Base-by-base conservation (phyloP, 306 rosid species). In the Glycyrrhiza uralensis region DNA sequence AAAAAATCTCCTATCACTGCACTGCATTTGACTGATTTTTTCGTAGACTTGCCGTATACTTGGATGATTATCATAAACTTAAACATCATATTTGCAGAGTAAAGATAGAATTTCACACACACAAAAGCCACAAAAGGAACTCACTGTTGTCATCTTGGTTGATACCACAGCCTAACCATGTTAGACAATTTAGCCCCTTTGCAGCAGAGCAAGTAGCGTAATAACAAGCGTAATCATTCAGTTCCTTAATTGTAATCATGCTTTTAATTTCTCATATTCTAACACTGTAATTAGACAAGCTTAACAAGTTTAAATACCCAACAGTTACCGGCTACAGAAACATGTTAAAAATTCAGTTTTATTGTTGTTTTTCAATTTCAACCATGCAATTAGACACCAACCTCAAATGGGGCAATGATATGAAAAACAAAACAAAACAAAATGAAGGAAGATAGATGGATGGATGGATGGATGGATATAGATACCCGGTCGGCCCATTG, bases 401-500 rank as follows among this genome's bases (percentile, higher is more conserved):
- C 23, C 15, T 38, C 20, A 36, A 30, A 24, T 6, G 7, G 1
- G 18, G 5, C 24, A 0, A 19, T 1, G 7, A 15, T 5, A 17
- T 0, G 28, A 23, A 49, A 39, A 50, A 46, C 1, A 7, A 26
- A 32, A 61, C 10, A 44, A 7, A 3, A 7, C 17, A 10, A 19
- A 26, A 5, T 0, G 5, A 0, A 15, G 8, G 3, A 8, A 5
- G 3, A 10, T 15, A 0, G 13, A 19, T 2, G 1, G 14, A 9
- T 18, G 19, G 38, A 13, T 61, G 35, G 19, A n/a, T n/a, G n/a
- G n/a, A n/a, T n/a, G n/a, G n/a, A n/a, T n/a, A n/a, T n/a, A n/a
- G 17, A 24, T 76, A 89, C 96, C 87, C 81, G 80, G 6, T 89
- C 89, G 22, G 89, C 76, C 96, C 96, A 89, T 65, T 86, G 85